phyloP scores from a whole-genome alignment of 140 eudicot genomes.

The Senecio squalidus region DNA sequence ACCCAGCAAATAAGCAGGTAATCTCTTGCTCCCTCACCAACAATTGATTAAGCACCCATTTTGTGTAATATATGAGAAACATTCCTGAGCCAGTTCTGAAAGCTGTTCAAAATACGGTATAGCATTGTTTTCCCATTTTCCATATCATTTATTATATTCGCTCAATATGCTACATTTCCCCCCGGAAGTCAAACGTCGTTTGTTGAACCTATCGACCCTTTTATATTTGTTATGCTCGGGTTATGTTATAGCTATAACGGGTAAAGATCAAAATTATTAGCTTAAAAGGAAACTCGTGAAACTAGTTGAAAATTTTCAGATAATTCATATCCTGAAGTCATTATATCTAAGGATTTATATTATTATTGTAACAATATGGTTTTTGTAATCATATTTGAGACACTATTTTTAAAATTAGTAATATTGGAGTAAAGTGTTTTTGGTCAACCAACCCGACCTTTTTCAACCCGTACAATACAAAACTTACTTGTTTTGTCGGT shows the following conservation, averaged over 20 bases:
- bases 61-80: not conserved
- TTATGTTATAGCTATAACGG: not conserved
- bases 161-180: not conserved
- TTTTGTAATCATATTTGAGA: too few species aligned
- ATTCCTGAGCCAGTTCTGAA: not conserved
- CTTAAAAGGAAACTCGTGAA: not conserved
- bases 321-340: too few species aligned
- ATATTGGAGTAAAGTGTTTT: too few species aligned
- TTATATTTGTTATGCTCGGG: not conserved
- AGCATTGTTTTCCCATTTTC: not conserved
- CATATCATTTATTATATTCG: not conserved
- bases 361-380: too few species aligned
- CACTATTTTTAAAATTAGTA: too few species aligned
- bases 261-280: not conserved
- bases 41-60: not conserved
- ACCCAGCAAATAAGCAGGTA: conserved; percentile 58
- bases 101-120: not conserved
- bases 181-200: not conserved
- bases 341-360: too few species aligned
- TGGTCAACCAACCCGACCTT: not conserved
- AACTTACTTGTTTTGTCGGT: too few species aligned
- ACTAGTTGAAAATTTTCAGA: not conserved
- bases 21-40: not conserved
- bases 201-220: not conserved
- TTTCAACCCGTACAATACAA: not conserved